A percentile compares a stretch with the other conserved stretches of the same genome.
These are phyloP conservation scores for Psophocarpus tetragonolobus DNA, from an alignment of 306 rosid genomes.

Conservation along the genomic window DNA sequence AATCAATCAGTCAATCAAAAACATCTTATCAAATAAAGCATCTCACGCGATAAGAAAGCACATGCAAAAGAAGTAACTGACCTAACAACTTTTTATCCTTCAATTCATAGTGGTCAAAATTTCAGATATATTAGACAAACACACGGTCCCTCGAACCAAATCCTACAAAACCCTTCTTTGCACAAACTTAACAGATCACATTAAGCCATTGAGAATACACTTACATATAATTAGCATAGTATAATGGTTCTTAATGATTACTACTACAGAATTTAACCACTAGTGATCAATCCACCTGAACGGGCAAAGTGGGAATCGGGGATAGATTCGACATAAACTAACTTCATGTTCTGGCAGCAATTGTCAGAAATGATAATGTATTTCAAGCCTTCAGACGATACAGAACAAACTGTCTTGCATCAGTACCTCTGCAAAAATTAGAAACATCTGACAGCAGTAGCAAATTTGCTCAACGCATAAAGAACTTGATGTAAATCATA, in stretches of 20 bases:
- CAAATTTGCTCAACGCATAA: conserved; percentile 29
- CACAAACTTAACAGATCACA: conserved; percentile 11
- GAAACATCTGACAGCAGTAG: conserved; percentile 48
- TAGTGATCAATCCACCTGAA: conserved; percentile 22
- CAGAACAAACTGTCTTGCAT: conserved; percentile 34
- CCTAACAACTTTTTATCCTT: conserved; percentile 34
- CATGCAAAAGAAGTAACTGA: conserved; percentile 35
- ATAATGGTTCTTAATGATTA: conserved; percentile 1
- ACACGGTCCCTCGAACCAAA: conserved; percentile 25
- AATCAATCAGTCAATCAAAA: conserved; percentile 45
- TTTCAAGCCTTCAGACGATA: conserved; percentile 21
- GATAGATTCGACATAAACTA: conserved; percentile 22
- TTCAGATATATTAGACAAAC: conserved; percentile 31
- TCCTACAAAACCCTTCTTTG: conserved; percentile 11
- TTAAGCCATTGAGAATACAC: neutral
- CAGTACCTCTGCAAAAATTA: conserved; percentile 28
- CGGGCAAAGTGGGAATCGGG: conserved; percentile 3
- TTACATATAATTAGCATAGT: neutral
- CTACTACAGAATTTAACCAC: conserved; percentile 18
- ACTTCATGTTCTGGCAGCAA: conserved; percentile 34
- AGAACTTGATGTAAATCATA: conserved; percentile 21
- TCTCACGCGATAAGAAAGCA: conserved; percentile 29
- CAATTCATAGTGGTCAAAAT: conserved; percentile 25
- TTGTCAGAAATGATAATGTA: conserved; percentile 37
- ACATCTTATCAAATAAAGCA: conserved; percentile 38